Conservation (phyloP, 1,284 basidiomycete genomes). For the Caloboletus firmus region DNA sequence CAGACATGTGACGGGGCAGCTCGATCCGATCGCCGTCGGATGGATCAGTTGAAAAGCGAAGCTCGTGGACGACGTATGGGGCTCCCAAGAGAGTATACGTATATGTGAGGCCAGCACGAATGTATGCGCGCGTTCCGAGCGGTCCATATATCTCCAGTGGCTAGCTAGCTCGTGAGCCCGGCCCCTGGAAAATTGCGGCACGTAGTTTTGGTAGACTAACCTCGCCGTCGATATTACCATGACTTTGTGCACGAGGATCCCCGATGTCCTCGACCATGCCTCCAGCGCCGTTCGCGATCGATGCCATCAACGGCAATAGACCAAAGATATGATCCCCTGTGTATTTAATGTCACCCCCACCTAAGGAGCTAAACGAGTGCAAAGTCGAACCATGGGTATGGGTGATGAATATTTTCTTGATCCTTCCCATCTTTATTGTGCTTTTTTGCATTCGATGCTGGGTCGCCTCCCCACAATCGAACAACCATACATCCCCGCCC, state of each 20-base stretch:
- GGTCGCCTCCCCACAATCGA: conserved; percentile 91
- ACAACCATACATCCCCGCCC: conserved; percentile 72
- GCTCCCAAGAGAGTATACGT: conserved; percentile 71
- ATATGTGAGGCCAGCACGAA: conserved; percentile 71
- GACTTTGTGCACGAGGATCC: conserved; percentile 50
- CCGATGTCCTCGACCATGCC: conserved; percentile 59
- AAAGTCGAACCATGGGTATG: conserved; percentile 76
- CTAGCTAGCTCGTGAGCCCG: conserved; percentile 34
- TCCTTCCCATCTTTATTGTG: conserved; percentile 71
- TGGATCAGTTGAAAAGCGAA: conserved; percentile 64
- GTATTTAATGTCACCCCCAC: conserved; percentile 1
- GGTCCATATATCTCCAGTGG: conserved; percentile 88
- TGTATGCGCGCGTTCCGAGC: conserved; percentile 78
- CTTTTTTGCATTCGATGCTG: conserved; percentile 78
- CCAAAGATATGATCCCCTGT: conserved; percentile 88
- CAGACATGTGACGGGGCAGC: conserved; percentile 51
- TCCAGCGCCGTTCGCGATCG: conserved; percentile 67
- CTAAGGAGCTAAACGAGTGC: not conserved
- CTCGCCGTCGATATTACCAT: conserved; percentile 29
- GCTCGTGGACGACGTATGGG: conserved; percentile 88
- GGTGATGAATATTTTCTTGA: conserved; percentile 88
- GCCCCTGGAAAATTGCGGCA: not conserved
- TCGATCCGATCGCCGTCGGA: conserved; percentile 47
- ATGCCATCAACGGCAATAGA: conserved; percentile 69
- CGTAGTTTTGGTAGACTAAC: conserved; percentile 25